Evolutionary conservation across 1,284 basidiomycete species (phyloP).

Genomic region (Tetrapyrgos nigripes): DNA sequence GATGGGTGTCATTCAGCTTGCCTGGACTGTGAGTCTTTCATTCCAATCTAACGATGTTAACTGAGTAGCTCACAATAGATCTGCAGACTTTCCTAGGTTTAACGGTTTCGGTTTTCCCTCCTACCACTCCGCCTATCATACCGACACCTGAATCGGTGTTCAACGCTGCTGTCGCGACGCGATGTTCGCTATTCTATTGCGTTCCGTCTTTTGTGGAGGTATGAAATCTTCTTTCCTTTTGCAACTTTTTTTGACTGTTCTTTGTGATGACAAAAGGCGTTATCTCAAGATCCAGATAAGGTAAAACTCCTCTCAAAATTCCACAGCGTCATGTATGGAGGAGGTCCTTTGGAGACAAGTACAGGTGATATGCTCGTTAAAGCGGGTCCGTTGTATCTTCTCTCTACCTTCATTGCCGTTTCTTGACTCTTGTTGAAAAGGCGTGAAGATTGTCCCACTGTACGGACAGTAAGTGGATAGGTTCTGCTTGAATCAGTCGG

Average conservation of each 20-base stretch:
- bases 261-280: no score
- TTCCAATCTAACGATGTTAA: background rate
- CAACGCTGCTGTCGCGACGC: slow-evolving; percentile 19
- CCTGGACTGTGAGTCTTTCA: slow-evolving; percentile 14
- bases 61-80: background rate
- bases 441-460: slow-evolving; percentile 3
- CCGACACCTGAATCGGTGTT: slow-evolving; percentile 33
- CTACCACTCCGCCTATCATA: slow-evolving; percentile 23
- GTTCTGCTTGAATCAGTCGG: background rate
- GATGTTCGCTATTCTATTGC: slow-evolving; percentile 26
- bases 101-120: slow-evolving; percentile 28
- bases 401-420: background rate
- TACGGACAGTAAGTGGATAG: background rate
- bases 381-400: background rate
- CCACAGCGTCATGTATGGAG: slow-evolving; percentile 24
- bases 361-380: slow-evolving; percentile 1
- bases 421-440: background rate
- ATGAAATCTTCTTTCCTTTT: no score
- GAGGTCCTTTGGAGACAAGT: background rate
- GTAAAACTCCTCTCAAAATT: slow-evolving; percentile 20
- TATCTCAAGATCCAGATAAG: slow-evolving; percentile 25
- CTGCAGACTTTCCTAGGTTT: slow-evolving; percentile 28
- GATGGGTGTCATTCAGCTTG: slow-evolving; percentile 14
- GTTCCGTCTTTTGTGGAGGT: slow-evolving; percentile 38
- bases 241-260: no score